phyloP scores from a whole-genome alignment of 164 flowering plant species.

The Stephania cephalantha region DNA sequence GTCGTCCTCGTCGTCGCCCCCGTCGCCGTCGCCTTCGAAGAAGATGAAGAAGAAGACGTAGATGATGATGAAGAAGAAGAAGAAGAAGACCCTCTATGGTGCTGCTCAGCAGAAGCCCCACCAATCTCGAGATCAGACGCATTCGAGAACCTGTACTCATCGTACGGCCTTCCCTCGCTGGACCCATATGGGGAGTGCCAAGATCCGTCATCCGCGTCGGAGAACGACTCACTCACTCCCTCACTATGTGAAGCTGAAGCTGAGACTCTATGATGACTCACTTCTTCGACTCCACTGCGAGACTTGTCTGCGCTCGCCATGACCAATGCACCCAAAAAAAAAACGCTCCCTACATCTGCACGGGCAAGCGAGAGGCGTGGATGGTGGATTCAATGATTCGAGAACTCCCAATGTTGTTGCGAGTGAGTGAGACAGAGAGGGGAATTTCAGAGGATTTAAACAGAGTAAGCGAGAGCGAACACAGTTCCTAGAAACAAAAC shows the following conservation, averaged over 20 bases:
- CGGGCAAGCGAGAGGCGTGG: not conserved
- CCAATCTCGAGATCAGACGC: conserved; percentile 43
- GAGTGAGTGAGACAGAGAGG: not conserved
- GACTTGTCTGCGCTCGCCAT: conserved; percentile 33
- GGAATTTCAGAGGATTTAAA: conserved; percentile 1
- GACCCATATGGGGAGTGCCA: conserved; percentile 32
- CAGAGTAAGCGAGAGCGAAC: not conserved
- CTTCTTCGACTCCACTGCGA: conserved; percentile 20
- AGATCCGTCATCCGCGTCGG: conserved; percentile 33
- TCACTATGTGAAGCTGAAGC: conserved; percentile 11
- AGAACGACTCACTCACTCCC: conserved; percentile 19
- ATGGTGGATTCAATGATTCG: conserved; percentile 2
- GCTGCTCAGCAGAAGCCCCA: conserved; percentile 18
- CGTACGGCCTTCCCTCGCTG: conserved; percentile 46
- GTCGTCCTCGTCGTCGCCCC: conserved; percentile 39
- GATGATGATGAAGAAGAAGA: conserved; percentile 2
- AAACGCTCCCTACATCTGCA: not conserved
- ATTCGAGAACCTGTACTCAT: conserved; percentile 41
- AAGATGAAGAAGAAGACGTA: conserved; percentile 28
- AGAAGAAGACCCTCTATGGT: conserved; percentile 44
- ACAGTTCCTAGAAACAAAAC: not conserved
- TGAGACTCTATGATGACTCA: conserved; percentile 10
- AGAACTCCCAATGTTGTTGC: not conserved
- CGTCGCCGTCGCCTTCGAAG: conserved; percentile 43
- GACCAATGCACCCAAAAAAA: not conserved